These are phyloP conservation scores for Lolium perenne DNA, from an alignment of 176 grass and related monocot genomes.

Conservation along the genomic window DNA sequence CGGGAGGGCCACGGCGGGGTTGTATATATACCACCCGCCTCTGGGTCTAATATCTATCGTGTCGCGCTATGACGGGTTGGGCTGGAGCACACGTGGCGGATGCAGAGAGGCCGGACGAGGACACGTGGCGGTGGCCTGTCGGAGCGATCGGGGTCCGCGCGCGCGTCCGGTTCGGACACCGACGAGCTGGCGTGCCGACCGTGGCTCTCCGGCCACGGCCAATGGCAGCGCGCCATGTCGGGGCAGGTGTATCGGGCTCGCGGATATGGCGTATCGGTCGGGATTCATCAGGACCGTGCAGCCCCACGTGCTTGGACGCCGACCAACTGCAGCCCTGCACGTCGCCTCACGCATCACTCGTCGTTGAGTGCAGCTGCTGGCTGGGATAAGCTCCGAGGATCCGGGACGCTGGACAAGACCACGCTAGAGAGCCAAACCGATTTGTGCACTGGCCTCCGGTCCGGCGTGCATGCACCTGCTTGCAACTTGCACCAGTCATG, in stretches of 20 bases:
- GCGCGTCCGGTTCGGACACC: background rate
- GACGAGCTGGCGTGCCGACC: background rate
- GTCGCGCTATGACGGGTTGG: background rate
- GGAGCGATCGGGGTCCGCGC: background rate
- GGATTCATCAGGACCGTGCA: too few relatives aligned
- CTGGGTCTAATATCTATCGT: background rate
- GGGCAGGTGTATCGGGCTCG: background rate
- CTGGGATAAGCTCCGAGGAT: background rate
- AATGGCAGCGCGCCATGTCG: background rate
- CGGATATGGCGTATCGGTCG: background rate
- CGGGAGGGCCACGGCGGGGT: background rate
- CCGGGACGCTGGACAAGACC: background rate
- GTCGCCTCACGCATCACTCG: background rate
- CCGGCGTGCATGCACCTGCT: too few relatives aligned
- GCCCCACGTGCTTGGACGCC: constrained; percentile 7
- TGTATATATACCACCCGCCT: background rate
- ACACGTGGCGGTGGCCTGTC: background rate
- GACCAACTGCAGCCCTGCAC: background rate
- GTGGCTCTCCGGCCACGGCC: background rate
- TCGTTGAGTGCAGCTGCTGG: too few relatives aligned
- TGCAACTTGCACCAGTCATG: too few relatives aligned
- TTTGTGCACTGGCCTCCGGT: background rate
- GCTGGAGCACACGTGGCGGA: background rate
- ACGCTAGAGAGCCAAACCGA: background rate
- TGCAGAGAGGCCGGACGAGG: background rate